phyloP scores from a whole-genome alignment of 495 filamentous ascomycete genomes.

The Cenococcum geophilum region DNA sequence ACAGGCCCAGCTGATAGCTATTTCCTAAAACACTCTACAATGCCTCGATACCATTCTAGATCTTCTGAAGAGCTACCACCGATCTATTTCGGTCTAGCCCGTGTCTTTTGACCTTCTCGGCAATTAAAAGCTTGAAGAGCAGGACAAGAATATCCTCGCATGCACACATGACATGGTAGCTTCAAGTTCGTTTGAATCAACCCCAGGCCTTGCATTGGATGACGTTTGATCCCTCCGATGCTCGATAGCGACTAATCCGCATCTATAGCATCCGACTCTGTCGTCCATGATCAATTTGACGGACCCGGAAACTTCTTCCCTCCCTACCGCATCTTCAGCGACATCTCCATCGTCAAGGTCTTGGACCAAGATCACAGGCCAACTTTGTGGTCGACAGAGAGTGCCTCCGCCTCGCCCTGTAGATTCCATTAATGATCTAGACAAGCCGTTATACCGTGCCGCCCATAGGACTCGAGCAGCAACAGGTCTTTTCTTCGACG shows the following conservation, averaged over 20 bases:
- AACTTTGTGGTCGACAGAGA: neutral
- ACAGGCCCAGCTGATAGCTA: no score
- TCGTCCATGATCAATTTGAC: neutral
- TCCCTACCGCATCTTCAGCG: neutral
- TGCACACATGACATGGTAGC: no score
- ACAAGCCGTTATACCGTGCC: constrained; percentile 2
- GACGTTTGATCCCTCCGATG: no score
- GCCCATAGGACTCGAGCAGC: neutral
- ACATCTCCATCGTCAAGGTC: neutral
- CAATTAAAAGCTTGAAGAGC: no score
- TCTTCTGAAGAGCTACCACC: no score
- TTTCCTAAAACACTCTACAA: no score
- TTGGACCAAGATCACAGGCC: neutral
- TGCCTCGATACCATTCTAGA: no score
- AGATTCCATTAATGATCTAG: neutral
- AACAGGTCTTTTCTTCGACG: neutral
- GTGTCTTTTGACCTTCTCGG: no score
- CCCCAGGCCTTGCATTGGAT: no score
- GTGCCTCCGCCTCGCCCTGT: neutral
- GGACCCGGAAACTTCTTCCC: neutral
- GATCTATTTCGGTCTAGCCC: no score
- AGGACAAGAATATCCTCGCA: no score
- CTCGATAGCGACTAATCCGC: neutral
- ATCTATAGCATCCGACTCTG: neutral
- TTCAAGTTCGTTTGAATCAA: no score